A percentile compares a stretch with the other conserved stretches of the same genome.
phyloP scores from a whole-genome alignment of 164 flowering plant species.

The Cinnamomum micranthum region DNA sequence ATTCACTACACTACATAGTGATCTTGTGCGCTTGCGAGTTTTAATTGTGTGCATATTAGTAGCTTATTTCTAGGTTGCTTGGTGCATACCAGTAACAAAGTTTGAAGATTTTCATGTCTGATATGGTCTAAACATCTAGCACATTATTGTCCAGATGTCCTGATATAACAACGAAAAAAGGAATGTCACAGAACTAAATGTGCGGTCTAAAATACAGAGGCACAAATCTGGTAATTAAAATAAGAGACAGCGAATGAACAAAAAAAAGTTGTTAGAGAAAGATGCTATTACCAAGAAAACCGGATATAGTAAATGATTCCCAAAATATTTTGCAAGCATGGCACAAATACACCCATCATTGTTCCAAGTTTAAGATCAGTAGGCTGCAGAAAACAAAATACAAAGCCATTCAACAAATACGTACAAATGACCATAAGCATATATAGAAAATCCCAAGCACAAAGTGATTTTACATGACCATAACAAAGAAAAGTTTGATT shows the following conservation, averaged over 20 bases:
- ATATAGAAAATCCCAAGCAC: background rate
- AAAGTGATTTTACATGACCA: background rate
- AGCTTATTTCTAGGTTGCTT: too few species aligned
- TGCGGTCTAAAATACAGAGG: background rate
- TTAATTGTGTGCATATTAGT: too few species aligned
- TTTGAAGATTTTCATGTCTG: too few species aligned
- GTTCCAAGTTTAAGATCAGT: constrained; percentile 71
- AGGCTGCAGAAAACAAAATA: constrained; percentile 38
- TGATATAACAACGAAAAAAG: too few species aligned
- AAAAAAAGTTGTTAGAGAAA: background rate
- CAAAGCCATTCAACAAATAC: constrained; percentile 10
- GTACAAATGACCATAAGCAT: background rate
- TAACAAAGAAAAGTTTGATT: background rate
- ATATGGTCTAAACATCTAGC: too few species aligned
- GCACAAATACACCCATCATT: constrained; percentile 97
- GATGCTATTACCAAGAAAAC: constrained; percentile 77
- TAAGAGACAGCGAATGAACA: background rate
- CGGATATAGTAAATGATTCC: constrained; percentile 98
- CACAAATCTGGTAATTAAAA: background rate
- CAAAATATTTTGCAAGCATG: constrained; percentile 94
- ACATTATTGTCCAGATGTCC: too few species aligned
- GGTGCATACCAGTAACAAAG: too few species aligned
- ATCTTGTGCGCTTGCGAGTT: too few species aligned
- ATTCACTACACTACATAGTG: too few species aligned
- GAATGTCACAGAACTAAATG: too few species aligned